Evolutionary conservation across 2,329 filamentous ascomycete genomes (phyloP).

Genomic region (Aspergillus ochraceoroseus): DNA sequence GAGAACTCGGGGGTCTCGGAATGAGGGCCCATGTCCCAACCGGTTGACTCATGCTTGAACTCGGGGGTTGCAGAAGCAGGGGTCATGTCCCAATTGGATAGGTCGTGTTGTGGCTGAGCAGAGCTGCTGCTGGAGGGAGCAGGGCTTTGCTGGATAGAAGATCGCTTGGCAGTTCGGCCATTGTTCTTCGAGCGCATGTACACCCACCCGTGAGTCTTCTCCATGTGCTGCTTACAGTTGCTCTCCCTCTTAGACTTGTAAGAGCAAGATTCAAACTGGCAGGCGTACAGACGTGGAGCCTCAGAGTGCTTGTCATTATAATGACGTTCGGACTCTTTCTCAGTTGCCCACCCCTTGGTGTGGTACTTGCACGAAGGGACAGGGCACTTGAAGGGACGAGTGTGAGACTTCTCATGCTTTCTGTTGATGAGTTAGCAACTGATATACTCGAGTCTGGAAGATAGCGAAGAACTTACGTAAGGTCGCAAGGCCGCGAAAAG

Average conservation of each 20-base stretch:
- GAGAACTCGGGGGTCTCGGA: slow-evolving; percentile 13
- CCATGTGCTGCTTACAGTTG: slow-evolving; percentile 98
- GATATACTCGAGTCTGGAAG: too few relatives aligned
- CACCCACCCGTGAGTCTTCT: slow-evolving; percentile 88
- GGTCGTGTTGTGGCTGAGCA: slow-evolving; percentile 9
- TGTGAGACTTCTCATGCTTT: slow-evolving; percentile 98
- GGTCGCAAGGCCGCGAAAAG: slow-evolving; percentile 94
- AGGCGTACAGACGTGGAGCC: slow-evolving; percentile 75
- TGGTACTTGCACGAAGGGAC: slow-evolving; percentile 81
- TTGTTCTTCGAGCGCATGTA: slow-evolving; percentile 92
- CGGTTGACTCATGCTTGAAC: slow-evolving; percentile 5
- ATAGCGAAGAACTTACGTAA: slow-evolving; percentile 66
- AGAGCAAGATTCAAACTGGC: slow-evolving; percentile 74
- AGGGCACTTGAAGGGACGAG: slow-evolving; percentile 90
- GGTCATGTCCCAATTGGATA: slow-evolving; percentile 9
- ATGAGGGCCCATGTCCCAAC: slow-evolving; percentile 8
- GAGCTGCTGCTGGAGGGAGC: slow-evolving; percentile 7
- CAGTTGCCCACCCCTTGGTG: slow-evolving; percentile 86
- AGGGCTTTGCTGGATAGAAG: slow-evolving; percentile 10
- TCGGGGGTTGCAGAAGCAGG: slow-evolving; percentile 11
- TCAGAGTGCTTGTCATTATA: slow-evolving; percentile 91
- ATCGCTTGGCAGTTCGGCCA: slow-evolving; percentile 49
- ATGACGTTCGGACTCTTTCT: slow-evolving; percentile 95
- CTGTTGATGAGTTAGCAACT: slow-evolving; percentile 22
- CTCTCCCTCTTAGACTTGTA: slow-evolving; percentile 95